These are phyloP conservation scores for Waltergamsia citrina DNA, from an alignment of 2,329 filamentous ascomycete genomes.

Conservation along the genomic window DNA sequence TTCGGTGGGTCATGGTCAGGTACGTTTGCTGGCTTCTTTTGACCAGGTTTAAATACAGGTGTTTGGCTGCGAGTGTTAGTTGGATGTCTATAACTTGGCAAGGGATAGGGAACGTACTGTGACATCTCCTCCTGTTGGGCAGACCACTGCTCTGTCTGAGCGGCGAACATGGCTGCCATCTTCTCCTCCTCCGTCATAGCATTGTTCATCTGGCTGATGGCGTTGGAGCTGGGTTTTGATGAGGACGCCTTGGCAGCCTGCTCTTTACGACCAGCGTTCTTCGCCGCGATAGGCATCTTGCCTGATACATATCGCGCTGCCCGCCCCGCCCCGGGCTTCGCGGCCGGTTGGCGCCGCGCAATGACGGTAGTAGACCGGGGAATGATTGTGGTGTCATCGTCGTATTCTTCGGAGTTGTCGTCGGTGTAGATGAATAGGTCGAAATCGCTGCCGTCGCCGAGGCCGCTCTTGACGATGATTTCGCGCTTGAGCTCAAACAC, in stretches of 20 bases:
- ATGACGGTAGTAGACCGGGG: constrained; percentile 90
- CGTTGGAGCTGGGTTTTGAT: constrained; percentile 46
- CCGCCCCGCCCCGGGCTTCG: constrained; percentile 76
- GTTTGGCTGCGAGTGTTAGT: constrained; percentile 44
- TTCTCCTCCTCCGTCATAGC: constrained; percentile 90
- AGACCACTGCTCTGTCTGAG: constrained; percentile 85
- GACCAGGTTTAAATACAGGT: constrained; percentile 48
- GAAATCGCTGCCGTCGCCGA: constrained; percentile 94
- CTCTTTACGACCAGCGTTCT: constrained; percentile 64
- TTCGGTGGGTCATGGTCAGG: constrained; percentile 89
- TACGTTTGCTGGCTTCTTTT: constrained; percentile 62
- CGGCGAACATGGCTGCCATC: constrained; percentile 83
- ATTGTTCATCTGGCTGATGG: constrained; percentile 58
- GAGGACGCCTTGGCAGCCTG: constrained; percentile 47
- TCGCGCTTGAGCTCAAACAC: constrained; percentile 98
- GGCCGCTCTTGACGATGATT: constrained; percentile 87
- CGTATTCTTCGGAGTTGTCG: constrained; percentile 88
- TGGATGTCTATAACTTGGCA: constrained; percentile 5
- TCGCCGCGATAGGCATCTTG: constrained; percentile 85
- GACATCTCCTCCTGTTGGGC: constrained; percentile 91
- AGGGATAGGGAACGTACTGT: constrained; percentile 41
- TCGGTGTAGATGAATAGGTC: constrained; percentile 91
- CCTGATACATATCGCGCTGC: constrained; percentile 94
- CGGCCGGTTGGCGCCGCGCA: constrained; percentile 74
- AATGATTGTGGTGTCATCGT: constrained; percentile 96